Evolutionary conservation across 2,329 filamentous ascomycete genomes (phyloP), one percentile per base, ranked within the genome.

Genomic region (Hymenoscyphus occultus): DNA sequence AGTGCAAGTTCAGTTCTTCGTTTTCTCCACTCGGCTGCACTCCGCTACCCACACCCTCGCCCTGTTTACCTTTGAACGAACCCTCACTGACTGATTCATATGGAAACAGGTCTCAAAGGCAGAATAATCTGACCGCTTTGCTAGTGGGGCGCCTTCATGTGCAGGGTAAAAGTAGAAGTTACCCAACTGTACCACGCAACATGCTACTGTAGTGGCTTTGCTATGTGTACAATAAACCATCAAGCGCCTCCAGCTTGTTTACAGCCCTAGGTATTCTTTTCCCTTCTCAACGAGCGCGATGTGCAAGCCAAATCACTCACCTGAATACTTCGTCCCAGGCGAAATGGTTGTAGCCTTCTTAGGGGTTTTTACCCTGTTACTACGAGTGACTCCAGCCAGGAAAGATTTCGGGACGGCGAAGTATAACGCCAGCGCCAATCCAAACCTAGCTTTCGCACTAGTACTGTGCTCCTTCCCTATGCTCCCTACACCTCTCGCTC

Each of bases 71-170:
- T 51, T 28, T 35, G 35, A 9, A 35, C 35, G 35, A 35, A 48
- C 45, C 45, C 16, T 19, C 45, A 48, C 9, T 22, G n/a, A 19
- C n/a, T 35, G 35, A 35, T 35, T 35, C 35, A 10, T 35, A 7
- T 51, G 45, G 45, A 51, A 51, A 22, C 45, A 51, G 45, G 45
- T 12, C 19, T 51, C 10, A 28, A 9, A 54, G 48, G 48, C 48
- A 60, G 58, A 42, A 31, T 16, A 39, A 42, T 60, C 58, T 60
- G 58, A 60, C 58, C 58, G 58, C 58, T 42, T 45, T 40, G 42
- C 58, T 48, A 39, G 58, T 31, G 42, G 58, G 58, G 39, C 28
- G n/a, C 39, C 9, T 51, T 54, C 19, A 19, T 13, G 42, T 45
- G 42, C 42, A 45, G 13, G 35, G 35, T 10, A 35, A 7, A 1